phyloP scores from a whole-genome alignment of 139 green algal genomes.

The Limnomonas spitsbergensis region DNA sequence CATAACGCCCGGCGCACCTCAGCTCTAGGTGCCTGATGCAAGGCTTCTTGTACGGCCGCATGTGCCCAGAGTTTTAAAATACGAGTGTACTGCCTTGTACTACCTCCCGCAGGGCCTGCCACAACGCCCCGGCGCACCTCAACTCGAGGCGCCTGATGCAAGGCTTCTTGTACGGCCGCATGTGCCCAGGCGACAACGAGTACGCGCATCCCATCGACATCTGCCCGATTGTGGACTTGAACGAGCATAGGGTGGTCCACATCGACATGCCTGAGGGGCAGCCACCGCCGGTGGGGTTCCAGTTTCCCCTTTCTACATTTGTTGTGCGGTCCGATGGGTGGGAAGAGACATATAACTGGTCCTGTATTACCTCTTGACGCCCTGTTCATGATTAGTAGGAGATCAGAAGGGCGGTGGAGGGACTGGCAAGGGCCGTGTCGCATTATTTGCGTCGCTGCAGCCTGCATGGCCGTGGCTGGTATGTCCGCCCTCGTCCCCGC shows the following conservation, averaged over 20 bases:
- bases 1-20: constrained; percentile 28
- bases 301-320: background rate
- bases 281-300: constrained; percentile 28
- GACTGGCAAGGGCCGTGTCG: no score
- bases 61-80: no score
- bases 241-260: constrained; percentile 52
- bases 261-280: constrained; percentile 43
- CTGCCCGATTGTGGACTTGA: constrained; percentile 72
- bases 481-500: no score
- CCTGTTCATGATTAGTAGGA: no score
- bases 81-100: no score
- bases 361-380: no score
- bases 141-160: constrained; percentile 36
- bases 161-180: constrained; percentile 50
- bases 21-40: constrained; percentile 35
- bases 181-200: constrained; percentile 54
- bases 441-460: no score
- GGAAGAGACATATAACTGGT: no score
- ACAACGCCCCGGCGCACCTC: constrained; percentile 29
- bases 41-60: constrained; percentile 50
- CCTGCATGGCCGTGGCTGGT: no score
- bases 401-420: no score
- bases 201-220: constrained; percentile 56
- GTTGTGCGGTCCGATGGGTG: background rate
- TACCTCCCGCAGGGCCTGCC: constrained; percentile 39